These are phyloP conservation scores for Ascochyta pisi DNA, from an alignment of 2,329 filamentous ascomycete genomes.

Conservation along the genomic window DNA sequence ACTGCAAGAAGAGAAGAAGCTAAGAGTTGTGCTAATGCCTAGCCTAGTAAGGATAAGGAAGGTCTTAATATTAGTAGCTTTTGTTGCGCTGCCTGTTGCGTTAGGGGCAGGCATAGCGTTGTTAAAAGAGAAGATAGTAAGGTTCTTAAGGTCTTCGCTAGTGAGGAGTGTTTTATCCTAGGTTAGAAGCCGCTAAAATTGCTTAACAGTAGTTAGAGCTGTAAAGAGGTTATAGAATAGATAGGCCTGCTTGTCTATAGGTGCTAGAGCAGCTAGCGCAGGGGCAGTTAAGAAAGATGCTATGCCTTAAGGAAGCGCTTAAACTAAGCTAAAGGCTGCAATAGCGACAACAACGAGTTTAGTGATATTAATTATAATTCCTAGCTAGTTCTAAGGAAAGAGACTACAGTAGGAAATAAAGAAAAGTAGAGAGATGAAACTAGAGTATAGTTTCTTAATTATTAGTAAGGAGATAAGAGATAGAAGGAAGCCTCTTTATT, in stretches of 20 bases:
- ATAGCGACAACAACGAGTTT: conserved; percentile 45
- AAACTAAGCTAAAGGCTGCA: conserved; percentile 37
- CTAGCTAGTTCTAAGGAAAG: conserved; percentile 23
- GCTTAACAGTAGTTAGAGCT: conserved; percentile 47
- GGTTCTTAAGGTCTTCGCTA: conserved; percentile 37
- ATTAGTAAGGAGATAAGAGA: conserved; percentile 37
- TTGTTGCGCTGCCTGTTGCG: conserved; percentile 60
- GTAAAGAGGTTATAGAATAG: conserved; percentile 42
- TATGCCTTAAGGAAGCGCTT: conserved; percentile 39
- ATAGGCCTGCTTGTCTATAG: conserved; percentile 28
- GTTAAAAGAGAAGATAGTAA: conserved; percentile 70
- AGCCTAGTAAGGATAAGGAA: conserved; percentile 51
- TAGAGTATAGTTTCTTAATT: conserved; percentile 35
- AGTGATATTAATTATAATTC: conserved; percentile 46
- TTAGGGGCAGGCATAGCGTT: conserved; percentile 51
- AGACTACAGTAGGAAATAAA: conserved; percentile 20
- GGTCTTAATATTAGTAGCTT: conserved; percentile 46
- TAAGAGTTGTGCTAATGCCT: conserved; percentile 49
- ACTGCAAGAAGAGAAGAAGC: conserved; percentile 53
- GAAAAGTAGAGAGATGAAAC: conserved; percentile 25
- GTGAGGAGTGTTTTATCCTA: conserved; percentile 40
- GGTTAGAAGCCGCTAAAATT: conserved; percentile 48
- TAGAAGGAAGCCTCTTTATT: not conserved
- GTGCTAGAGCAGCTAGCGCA: conserved; percentile 20
- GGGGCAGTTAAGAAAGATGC: conserved; percentile 18